Percentiles rank a stretch among this genome's conserved stretches.
phyloP scores from a whole-genome alignment of 768 basidiomycete species.

The Lanmaoa rubissima region DNA sequence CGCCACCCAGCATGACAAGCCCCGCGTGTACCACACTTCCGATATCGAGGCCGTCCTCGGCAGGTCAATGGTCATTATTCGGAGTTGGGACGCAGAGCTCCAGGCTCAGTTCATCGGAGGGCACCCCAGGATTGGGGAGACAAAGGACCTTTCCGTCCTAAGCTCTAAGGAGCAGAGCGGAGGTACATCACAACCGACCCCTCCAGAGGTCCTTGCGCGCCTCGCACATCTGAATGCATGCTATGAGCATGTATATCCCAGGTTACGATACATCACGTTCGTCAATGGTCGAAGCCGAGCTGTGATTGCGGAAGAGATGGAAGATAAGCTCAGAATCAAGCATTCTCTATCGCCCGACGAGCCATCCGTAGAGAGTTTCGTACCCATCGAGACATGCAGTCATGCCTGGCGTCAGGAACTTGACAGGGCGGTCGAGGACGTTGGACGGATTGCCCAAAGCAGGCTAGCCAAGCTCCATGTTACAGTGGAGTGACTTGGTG shows the following conservation, averaged over 20 bases:
- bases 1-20: conserved; percentile 22
- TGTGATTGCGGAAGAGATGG: conserved; percentile 77
- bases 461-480: conserved; percentile 41
- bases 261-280: conserved; percentile 87
- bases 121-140: conserved; percentile 90
- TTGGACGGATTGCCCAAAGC: conserved; percentile 75
- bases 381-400: conserved; percentile 37
- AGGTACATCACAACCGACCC: conserved; percentile 46
- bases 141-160: conserved; percentile 66
- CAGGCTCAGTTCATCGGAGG: conserved; percentile 71
- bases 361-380: conserved; percentile 37
- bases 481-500: not conserved
- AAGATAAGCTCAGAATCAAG: conserved; percentile 53
- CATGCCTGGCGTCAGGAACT: conserved; percentile 66
- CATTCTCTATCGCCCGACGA: conserved; percentile 46
- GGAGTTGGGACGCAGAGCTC: conserved; percentile 48
- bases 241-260: conserved; percentile 73
- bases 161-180: conserved; percentile 81
- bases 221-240: conserved; percentile 72
- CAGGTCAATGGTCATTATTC: conserved; percentile 45
- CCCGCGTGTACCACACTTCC: conserved; percentile 30
- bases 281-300: conserved; percentile 80
- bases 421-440: conserved; percentile 66
- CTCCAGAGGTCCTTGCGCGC: conserved; percentile 70
- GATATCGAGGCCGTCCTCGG: conserved; percentile 56